Base-by-base conservation (phyloP, 1,284 basidiomycete species). In the Leccinum solheimii region DNA sequence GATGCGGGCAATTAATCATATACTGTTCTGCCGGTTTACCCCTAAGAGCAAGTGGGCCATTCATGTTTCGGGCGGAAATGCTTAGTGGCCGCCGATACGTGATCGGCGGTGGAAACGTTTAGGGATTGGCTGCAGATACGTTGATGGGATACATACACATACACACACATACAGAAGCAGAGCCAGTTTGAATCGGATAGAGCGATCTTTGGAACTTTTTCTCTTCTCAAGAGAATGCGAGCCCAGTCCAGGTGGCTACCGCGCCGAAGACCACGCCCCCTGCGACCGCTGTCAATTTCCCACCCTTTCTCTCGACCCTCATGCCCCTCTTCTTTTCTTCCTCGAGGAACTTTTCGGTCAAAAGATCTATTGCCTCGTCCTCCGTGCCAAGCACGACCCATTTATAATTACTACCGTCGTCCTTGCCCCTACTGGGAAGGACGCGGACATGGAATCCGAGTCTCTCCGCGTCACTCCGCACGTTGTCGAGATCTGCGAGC, bases 301-400 rank as follows among this genome's bases (percentile, higher is more conserved):
- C 67, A 19, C 61, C 66, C 21, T 61, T 67, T 21, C 66, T 59
- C 59, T 66, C 64, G 43, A 27, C 62, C 57, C 63, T 67, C 34
- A 23, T 54, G 11, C 58, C 55, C 64, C 66, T 73, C 65, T 65
- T 73, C 49, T 62, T 62, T 61, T 70, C 67, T 55, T 78, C 77
- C 56, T 83, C 72, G 53, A 75, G 77, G 43, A 74, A 71, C 51
- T 65, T 74, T 38, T 62, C 36, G 3, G 62, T 40, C 67, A 76
- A 57, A 65, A 75, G 59, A 77, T 77, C 54, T 59, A 78, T 68
- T 67, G 77, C 66, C 75, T 79, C 52, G 19, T 77, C 71, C 40
- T 85, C 79, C n/a, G 74, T 76, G 30, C 84, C 85, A 40, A 87
- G 75, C 45, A 86, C 71, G 34, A 86, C 70, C 52, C 80, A 81